A percentile compares a stretch with the other conserved stretches of the same genome.
These are phyloP conservation scores for Prunus padus DNA, from an alignment of 306 rosid species.

Conservation along the genomic window DNA sequence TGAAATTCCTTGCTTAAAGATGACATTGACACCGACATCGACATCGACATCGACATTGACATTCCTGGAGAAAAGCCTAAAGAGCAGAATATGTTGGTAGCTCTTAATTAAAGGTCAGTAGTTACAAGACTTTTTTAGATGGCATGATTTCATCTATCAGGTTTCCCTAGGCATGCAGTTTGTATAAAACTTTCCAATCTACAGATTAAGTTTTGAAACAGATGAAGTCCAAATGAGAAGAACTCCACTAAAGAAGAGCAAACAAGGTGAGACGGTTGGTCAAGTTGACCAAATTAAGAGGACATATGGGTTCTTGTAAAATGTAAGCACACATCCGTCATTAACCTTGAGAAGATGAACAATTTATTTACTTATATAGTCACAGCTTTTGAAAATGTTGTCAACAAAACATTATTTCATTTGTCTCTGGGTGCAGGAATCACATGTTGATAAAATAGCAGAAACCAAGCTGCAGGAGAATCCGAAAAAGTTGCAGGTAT, in stretches of 20 bases:
- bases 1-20: conserved; percentile 36
- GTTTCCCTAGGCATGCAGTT: not conserved
- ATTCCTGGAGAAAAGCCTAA: conserved; percentile 56
- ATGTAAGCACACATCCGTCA: conserved; percentile 39
- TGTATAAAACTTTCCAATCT: conserved; percentile 5
- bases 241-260: conserved; percentile 53
- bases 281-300: conserved; percentile 71
- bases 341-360: too few species aligned
- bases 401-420: too few species aligned
- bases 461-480: conserved; percentile 74
- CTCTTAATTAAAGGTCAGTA: conserved; percentile 80
- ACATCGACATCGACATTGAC: too few species aligned
- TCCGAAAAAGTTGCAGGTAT: conserved; percentile 40
- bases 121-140: not conserved
- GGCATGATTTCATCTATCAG: not conserved
- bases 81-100: conserved; percentile 61
- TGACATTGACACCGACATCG: conserved; percentile 71
- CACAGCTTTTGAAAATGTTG: too few species aligned
- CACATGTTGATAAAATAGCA: conserved; percentile 55
- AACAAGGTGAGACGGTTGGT: conserved; percentile 48
- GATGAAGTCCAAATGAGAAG: conserved; percentile 56
- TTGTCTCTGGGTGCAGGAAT: conserved; percentile 49
- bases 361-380: too few species aligned
- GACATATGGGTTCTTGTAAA: conserved; percentile 66
- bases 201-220: conserved; percentile 73